Conservation (phyloP, 176 grass and related monocot genomes). For the Microstegium vimineum region DNA sequence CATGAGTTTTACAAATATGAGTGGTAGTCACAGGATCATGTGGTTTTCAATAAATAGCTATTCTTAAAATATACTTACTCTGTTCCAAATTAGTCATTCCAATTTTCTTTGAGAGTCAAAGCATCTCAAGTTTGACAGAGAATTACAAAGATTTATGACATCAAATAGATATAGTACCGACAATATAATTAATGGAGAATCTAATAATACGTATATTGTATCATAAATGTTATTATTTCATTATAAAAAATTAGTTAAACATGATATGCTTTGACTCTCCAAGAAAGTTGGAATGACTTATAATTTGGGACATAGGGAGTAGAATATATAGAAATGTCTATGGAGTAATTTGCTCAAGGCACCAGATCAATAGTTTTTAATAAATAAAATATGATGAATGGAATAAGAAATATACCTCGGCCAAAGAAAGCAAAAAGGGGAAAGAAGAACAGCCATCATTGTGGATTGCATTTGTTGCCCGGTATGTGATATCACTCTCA, state of each 20-base stretch:
- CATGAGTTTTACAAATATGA: not conserved
- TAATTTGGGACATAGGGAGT: too few species aligned
- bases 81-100: too few species aligned
- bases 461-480: constrained; percentile 65
- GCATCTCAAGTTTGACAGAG: too few species aligned
- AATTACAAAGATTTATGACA: too few species aligned
- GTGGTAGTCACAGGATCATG: not conserved
- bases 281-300: too few species aligned
- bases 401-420: constrained; percentile 70
- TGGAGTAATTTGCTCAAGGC: constrained; percentile 20
- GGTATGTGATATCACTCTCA: constrained; percentile 64
- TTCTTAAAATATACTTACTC: not conserved
- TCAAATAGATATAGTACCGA: too few species aligned
- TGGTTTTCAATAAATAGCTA: not conserved
- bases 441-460: constrained; percentile 80
- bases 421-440: constrained; percentile 90
- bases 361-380: constrained; percentile 10
- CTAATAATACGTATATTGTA: too few species aligned
- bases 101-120: too few species aligned
- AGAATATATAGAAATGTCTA: not conserved
- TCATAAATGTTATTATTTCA: too few species aligned
- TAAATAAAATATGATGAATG: constrained; percentile 17
- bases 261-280: too few species aligned
- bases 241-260: too few species aligned
- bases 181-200: too few species aligned